Base-by-base conservation (phyloP, 768 basidiomycete genomes). In the Leccinum broughii region DNA sequence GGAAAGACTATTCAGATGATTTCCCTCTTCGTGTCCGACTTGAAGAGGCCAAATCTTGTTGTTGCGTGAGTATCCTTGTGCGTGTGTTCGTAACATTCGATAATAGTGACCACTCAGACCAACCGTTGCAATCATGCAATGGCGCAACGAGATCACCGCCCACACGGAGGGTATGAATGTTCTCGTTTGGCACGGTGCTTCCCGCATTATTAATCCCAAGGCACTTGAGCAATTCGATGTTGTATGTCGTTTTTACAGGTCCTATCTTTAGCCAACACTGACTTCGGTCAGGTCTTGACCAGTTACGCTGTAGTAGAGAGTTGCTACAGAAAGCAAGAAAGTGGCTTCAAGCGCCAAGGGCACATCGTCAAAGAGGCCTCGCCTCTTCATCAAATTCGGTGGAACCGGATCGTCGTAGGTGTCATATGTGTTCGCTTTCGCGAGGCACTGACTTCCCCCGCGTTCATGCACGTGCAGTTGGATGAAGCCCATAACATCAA, bases 401-500 rank as follows among this genome's bases (percentile, higher is more conserved):
- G 97, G 96, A 85, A 88, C 60, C 78, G 94, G 60, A 81, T 93
- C 51, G 78, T 93, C 28, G 88, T 88, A 64, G 30, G 88, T 81
- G 30, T 52, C 28, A 1, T 20, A 22, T 59, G 3, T 8, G 17
- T 28, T 50, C 3, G 0, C 35, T 50, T 3, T n/a, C 9, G 11
- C 20, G 22, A 3, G 6, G 15, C 11, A 4, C 30, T 51, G 9
- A 54, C 62, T 50, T 53, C 46, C 15, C 24, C 52, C 54, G 22
- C 24, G 15, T 50, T 50, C 51, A 17, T 26, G 13, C 39, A 13
- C n/a, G 22, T 51, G 15, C 61, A 92, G 90, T 83, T 97, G 49
- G 95, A 98, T 65, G 95, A 97, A 77, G 96, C 95, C 6, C 96
- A 98, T 75, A 98, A 95, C 71, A 98, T 98, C 79, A 98, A 98